A percentile compares a stretch with the other conserved stretches of the same genome.
phyloP scores from a whole-genome alignment of 768 basidiomycete genomes.

The Auriscalpium vulgare region DNA sequence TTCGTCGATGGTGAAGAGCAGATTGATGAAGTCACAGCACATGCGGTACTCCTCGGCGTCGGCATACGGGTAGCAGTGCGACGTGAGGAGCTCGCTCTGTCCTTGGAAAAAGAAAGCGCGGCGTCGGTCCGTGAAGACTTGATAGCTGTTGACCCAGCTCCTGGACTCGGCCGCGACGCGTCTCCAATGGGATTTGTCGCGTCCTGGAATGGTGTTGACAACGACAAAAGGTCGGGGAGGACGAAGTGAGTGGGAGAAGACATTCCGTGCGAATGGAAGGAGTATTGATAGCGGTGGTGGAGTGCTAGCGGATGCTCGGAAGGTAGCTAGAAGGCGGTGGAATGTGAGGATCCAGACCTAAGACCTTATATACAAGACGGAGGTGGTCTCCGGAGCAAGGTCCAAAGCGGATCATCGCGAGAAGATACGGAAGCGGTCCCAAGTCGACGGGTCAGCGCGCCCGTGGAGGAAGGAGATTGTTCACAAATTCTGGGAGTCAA shows the following conservation, averaged over 20 bases:
- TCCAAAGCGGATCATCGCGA: neutral
- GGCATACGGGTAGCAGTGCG: constrained; percentile 53
- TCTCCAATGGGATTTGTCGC: constrained; percentile 48
- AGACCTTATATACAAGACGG: neutral
- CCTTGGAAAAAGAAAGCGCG: constrained; percentile 57
- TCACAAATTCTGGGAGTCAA: too few relatives aligned
- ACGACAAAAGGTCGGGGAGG: constrained; percentile 51
- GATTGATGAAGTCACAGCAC: constrained; percentile 56
- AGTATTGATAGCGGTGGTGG: neutral
- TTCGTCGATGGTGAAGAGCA: constrained; percentile 62
- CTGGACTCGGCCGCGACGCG: constrained; percentile 49
- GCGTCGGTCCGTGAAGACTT: constrained; percentile 51
- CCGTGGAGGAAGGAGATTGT: too few relatives aligned
- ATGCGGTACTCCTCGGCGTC: constrained; percentile 50
- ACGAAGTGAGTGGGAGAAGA: constrained; percentile 24
- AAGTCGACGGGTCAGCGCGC: too few relatives aligned
- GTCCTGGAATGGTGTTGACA: constrained; percentile 31
- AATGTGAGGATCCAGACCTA: neutral
- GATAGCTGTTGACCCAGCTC: constrained; percentile 54
- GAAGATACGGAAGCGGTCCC: too few relatives aligned
- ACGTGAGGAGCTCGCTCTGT: constrained; percentile 52
- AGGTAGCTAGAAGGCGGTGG: neutral
- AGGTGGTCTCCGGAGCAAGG: neutral
- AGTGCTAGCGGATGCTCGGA: neutral
- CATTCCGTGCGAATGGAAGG: constrained; percentile 3